phyloP scores from a whole-genome alignment of 2,329 filamentous ascomycete species.

The Colletotrichum liriopes region DNA sequence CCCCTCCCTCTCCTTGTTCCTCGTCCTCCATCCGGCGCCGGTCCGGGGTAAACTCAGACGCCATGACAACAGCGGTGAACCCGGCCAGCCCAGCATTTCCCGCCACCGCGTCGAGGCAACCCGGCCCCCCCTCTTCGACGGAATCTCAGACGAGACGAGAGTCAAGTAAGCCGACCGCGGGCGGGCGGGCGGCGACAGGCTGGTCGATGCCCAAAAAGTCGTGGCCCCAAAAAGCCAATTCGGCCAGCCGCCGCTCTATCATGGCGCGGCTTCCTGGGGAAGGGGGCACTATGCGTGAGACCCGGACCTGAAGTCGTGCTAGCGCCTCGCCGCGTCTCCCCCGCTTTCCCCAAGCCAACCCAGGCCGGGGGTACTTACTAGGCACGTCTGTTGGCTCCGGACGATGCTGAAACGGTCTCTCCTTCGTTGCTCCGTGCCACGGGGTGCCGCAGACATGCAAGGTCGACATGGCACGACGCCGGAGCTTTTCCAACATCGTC shows the following conservation, averaged over 20 bases:
- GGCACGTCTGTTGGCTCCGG: not conserved
- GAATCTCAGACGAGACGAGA: not conserved
- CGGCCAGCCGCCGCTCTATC: not conserved
- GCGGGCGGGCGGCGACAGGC: not conserved
- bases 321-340: constrained; percentile 27
- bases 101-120: constrained; percentile 11
- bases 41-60: constrained; percentile 26
- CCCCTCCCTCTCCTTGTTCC: not conserved
- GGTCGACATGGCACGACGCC: constrained; percentile 13
- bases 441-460: constrained; percentile 26
- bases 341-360: constrained; percentile 29
- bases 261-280: too few species aligned
- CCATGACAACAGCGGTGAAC: constrained; percentile 39
- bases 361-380: not conserved
- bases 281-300: constrained; percentile 20
- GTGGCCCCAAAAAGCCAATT: not conserved
- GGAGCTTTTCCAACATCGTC: constrained; percentile 16
- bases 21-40: constrained; percentile 21
- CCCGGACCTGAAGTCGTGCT: constrained; percentile 6
- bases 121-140: not conserved
- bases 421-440: constrained; percentile 29
- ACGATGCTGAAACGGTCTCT: constrained; percentile 38
- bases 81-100: constrained; percentile 22
- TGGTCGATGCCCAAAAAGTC: not conserved
- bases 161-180: not conserved